phyloP scores from a whole-genome alignment of 352 stramenopile species.

The Pythium rishiriense region DNA sequence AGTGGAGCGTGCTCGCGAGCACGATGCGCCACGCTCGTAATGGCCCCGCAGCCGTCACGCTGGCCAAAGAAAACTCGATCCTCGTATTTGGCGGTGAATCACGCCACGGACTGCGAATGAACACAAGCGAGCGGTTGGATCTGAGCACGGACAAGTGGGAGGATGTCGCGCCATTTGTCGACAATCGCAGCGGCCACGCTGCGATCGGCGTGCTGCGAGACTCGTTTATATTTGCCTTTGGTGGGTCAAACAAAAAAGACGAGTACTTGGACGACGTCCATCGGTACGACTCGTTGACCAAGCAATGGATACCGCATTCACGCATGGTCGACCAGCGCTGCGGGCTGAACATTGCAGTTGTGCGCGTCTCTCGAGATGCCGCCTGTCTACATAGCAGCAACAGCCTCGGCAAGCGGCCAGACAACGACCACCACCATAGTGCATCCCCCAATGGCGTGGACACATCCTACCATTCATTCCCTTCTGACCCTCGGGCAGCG shows the following conservation, averaged over 20 bases:
- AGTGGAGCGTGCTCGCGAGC: slow-evolving; percentile 40
- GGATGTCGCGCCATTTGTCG: slow-evolving; percentile 54
- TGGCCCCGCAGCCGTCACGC: slow-evolving; percentile 50
- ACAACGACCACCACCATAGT: not conserved
- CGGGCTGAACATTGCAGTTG: slow-evolving; percentile 61
- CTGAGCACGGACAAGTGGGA: slow-evolving; percentile 43
- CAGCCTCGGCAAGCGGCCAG: not conserved
- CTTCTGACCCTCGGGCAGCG: not conserved
- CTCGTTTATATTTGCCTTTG: slow-evolving; percentile 70
- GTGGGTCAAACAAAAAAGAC: slow-evolving; percentile 79
- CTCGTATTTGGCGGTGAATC: slow-evolving; percentile 72
- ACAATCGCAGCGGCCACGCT: slow-evolving; percentile 66
- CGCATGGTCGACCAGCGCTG: slow-evolving; percentile 63
- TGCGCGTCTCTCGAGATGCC: slow-evolving; percentile 36
- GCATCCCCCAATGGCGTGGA: slow-evolving; percentile 11
- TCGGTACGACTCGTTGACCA: slow-evolving; percentile 62
- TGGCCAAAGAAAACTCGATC: slow-evolving; percentile 50
- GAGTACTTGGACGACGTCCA: slow-evolving; percentile 71
- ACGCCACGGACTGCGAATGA: slow-evolving; percentile 61
- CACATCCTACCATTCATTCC: slow-evolving; percentile 4
- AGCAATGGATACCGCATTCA: slow-evolving; percentile 60
- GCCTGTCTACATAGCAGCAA: slow-evolving; percentile 39
- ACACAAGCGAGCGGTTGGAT: slow-evolving; percentile 57
- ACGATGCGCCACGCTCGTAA: slow-evolving; percentile 68
- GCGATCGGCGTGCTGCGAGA: slow-evolving; percentile 59